Conservation (phyloP, 139 green algal species). For the Ettlia oleoabundans region DNA sequence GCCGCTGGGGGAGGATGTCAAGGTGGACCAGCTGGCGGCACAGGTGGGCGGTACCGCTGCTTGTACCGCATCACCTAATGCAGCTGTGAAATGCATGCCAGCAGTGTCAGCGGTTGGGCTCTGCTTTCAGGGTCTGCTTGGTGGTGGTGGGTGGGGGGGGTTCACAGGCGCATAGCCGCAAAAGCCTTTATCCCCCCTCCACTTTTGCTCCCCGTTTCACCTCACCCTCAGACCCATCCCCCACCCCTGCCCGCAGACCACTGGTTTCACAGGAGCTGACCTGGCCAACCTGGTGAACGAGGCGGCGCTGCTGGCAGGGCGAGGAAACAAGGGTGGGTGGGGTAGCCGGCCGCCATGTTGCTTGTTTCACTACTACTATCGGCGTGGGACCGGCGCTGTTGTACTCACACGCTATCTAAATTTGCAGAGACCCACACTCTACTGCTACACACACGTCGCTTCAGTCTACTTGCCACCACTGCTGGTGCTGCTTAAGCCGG, state of each 20-base stretch:
- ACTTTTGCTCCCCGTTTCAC: background rate
- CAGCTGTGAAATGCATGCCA: background rate
- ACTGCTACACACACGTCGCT: too few relatives aligned
- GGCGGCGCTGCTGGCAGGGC: conserved; percentile 75
- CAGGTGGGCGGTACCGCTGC: conserved; percentile 11
- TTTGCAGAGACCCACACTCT: too few relatives aligned
- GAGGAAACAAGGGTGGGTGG: conserved; percentile 95
- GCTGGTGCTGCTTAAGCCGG: too few relatives aligned
- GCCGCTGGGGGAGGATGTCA: conserved; percentile 78
- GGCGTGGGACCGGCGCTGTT: too few relatives aligned
- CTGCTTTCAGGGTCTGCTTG: background rate
- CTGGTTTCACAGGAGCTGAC: conserved; percentile 91
- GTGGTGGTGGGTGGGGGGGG: too few relatives aligned
- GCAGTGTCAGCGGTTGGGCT: background rate
- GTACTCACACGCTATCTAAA: too few relatives aligned
- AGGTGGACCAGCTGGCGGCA: conserved; percentile 19
- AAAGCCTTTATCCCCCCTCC: background rate
- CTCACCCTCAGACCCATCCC: background rate
- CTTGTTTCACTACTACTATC: too few relatives aligned
- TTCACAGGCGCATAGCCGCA: too few relatives aligned
- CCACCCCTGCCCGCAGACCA: conserved; percentile 41
- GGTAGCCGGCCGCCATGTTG: too few relatives aligned
- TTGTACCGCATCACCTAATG: background rate
- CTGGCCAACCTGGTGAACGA: conserved; percentile 91
- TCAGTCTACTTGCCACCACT: too few relatives aligned